Conservation (phyloP, 2,329 filamentous ascomycete genomes). For the Zymoseptoria crescenta region DNA sequence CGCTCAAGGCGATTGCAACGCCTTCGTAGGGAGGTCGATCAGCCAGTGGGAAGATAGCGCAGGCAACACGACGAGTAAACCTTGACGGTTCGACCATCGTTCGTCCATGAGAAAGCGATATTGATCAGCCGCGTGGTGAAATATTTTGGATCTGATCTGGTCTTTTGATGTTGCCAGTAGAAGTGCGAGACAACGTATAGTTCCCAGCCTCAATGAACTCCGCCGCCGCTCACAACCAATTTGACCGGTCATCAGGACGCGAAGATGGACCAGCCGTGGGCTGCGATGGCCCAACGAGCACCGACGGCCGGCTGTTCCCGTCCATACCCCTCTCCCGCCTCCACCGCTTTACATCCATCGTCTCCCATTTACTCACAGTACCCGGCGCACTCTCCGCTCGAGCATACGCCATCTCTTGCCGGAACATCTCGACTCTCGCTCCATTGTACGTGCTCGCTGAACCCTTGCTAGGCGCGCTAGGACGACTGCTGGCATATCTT, state of each 20-base stretch:
- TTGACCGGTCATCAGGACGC: not conserved
- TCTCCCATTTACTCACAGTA: not conserved
- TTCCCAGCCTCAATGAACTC: no score
- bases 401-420: not conserved
- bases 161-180: no score
- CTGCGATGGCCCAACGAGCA: not conserved
- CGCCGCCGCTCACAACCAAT: not conserved
- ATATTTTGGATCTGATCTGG: no score
- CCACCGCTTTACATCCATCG: not conserved
- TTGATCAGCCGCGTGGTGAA: no score
- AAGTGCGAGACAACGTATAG: no score
- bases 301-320: not conserved
- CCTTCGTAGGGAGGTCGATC: no score
- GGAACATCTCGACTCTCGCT: not conserved
- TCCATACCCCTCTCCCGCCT: not conserved
- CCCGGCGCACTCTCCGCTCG: not conserved
- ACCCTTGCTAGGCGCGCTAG: not conserved
- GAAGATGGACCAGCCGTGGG: not conserved
- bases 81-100: no score
- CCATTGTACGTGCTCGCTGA: not conserved
- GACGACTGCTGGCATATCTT: not conserved
- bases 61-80: no score
- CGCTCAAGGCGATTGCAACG: no score
- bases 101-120: no score
- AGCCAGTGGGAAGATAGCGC: no score